phyloP scores from a whole-genome alignment of 768 basidiomycete genomes.

The Hypsizygus marmoreus region DNA sequence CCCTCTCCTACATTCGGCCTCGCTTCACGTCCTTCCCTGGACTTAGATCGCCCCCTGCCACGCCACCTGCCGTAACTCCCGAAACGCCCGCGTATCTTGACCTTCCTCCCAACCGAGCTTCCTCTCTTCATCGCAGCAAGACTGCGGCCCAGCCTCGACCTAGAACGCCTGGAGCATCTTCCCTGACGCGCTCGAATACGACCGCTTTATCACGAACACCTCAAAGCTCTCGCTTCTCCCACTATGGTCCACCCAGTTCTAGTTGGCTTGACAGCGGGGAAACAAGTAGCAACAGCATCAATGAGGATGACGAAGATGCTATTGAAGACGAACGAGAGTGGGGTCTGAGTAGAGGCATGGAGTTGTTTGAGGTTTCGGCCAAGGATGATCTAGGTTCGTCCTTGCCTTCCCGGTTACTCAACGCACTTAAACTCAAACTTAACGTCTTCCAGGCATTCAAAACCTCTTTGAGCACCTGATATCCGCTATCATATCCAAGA shows the following conservation, averaged over 20 bases:
- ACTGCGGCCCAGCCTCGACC: constrained; percentile 48
- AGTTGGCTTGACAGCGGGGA: constrained; percentile 61
- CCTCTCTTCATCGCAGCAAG: constrained; percentile 55
- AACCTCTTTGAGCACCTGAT: constrained; percentile 81
- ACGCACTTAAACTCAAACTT: constrained; percentile 10
- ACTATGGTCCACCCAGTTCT: constrained; percentile 50
- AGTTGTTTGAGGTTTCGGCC: constrained; percentile 88
- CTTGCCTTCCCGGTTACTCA: constrained; percentile 14
- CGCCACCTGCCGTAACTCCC: constrained; percentile 47
- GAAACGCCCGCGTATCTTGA: constrained; percentile 67
- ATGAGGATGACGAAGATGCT: constrained; percentile 65
- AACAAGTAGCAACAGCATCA: constrained; percentile 65
- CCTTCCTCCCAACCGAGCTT: constrained; percentile 52
- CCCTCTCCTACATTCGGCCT: constrained; percentile 76
- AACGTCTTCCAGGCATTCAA: constrained; percentile 62
- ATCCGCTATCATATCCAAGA: constrained; percentile 73
- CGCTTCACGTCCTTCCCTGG: constrained; percentile 75
- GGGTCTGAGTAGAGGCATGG: constrained; percentile 83
- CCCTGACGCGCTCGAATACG: constrained; percentile 53
- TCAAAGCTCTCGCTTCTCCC: constrained; percentile 61
- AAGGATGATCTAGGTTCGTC: constrained; percentile 81
- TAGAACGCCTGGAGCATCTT: constrained; percentile 42
- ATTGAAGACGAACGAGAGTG: constrained; percentile 64
- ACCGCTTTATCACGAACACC: constrained; percentile 44
- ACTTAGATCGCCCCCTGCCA: constrained; percentile 59